These are phyloP conservation scores for Centaurea solstitialis DNA, from an alignment of 129 eudicot species.

Conservation along the genomic window DNA sequence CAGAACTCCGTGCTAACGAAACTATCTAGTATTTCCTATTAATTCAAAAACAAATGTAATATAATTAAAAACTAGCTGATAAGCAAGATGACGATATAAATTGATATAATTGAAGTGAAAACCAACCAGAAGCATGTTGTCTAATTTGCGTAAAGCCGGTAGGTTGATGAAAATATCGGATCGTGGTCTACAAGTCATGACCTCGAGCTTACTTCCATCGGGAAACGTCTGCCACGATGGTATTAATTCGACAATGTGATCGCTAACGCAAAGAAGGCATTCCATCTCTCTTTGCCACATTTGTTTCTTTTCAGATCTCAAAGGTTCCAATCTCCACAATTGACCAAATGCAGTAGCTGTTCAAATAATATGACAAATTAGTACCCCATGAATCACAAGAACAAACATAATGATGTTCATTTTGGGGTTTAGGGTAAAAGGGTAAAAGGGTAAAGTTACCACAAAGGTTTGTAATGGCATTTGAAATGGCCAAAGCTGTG, in stretches of 20 bases:
- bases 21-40: constrained; percentile 84
- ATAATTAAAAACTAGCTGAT: background rate
- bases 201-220: constrained; percentile 88
- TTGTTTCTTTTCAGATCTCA: constrained; percentile 70
- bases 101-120: background rate
- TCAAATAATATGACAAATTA: background rate
- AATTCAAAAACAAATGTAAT: background rate
- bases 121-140: constrained; percentile 77
- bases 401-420: background rate
- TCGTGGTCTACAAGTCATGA: constrained; percentile 86
- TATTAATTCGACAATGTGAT: constrained; percentile 81
- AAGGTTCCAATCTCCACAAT: constrained; percentile 88
- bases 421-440: background rate
- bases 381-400: constrained; percentile 10
- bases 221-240: constrained; percentile 95
- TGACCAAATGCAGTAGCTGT: constrained; percentile 90
- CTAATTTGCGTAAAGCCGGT: constrained; percentile 92
- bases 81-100: background rate
- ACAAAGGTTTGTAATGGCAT: constrained; percentile 86
- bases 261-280: constrained; percentile 81
- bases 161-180: constrained; percentile 78
- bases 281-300: constrained; percentile 98
- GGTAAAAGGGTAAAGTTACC: constrained; percentile 37
- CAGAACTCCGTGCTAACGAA: constrained; percentile 78
- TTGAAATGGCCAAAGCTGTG: constrained; percentile 84